These are phyloP conservation scores for Nothophaeocryptopus gaeumannii DNA, from an alignment of 2,329 filamentous ascomycete species.

Conservation along the genomic window DNA sequence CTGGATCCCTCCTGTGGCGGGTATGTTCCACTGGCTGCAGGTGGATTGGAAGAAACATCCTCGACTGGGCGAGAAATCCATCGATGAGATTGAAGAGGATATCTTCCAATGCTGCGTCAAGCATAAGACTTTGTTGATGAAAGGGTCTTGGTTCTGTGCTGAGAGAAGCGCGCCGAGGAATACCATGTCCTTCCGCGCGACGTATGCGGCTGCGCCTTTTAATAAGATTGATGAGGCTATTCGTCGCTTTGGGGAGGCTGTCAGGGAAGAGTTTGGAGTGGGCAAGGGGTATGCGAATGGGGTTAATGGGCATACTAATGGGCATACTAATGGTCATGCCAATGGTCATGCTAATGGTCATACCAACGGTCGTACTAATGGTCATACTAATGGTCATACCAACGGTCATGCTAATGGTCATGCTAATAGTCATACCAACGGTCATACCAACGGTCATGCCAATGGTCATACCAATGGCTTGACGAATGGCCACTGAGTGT, in stretches of 20 bases:
- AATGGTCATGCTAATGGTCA: slow-evolving; percentile 11
- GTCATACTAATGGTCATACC: neutral
- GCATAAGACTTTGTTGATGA: slow-evolving; percentile 73
- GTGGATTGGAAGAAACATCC: slow-evolving; percentile 68
- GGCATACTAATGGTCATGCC: slow-evolving; percentile 4
- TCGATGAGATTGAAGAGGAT: slow-evolving; percentile 73
- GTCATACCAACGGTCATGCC: neutral
- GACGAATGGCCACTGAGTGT: neutral
- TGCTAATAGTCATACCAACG: slow-evolving; percentile 7
- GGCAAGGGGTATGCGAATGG: slow-evolving; percentile 3
- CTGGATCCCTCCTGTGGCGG: slow-evolving; percentile 77
- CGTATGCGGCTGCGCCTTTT: slow-evolving; percentile 73
- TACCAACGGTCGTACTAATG: slow-evolving; percentile 6
- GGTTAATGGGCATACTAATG: slow-evolving; percentile 2
- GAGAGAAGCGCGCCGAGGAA: slow-evolving; percentile 58
- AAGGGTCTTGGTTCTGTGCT: slow-evolving; percentile 88
- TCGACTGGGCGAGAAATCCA: slow-evolving; percentile 41
- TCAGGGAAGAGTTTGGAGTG: slow-evolving; percentile 61
- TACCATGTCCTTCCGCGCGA: slow-evolving; percentile 83
- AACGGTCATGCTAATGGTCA: slow-evolving; percentile 11
- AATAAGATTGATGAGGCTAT: slow-evolving; percentile 52
- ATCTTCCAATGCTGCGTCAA: slow-evolving; percentile 77
- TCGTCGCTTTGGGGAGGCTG: slow-evolving; percentile 67
- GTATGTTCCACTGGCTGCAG: slow-evolving; percentile 90
- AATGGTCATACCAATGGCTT: slow-evolving; percentile 1